Evolutionary conservation across 2,329 filamentous ascomycete genomes (phyloP).

Genomic region (Malbranchea zuffiana): DNA sequence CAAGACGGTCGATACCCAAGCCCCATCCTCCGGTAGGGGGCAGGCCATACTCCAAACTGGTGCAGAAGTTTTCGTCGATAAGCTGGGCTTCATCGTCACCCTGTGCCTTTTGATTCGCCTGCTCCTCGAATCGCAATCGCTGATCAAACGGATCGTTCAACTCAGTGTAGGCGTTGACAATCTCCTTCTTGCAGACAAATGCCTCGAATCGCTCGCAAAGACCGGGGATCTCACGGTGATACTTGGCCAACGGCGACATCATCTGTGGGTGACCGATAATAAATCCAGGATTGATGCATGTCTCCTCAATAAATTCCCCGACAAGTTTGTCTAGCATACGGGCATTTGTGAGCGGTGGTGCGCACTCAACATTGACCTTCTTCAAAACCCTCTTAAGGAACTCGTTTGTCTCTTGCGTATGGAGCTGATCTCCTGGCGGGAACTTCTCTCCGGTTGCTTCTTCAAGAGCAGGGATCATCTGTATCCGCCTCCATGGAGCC

Average conservation of each 20-base stretch:
- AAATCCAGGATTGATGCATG: constrained; percentile 85
- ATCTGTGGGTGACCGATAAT: constrained; percentile 73
- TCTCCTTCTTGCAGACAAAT: constrained; percentile 95
- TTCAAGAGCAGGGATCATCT: constrained; percentile 93
- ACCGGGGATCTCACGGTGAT: constrained; percentile 68
- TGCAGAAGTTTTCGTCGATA: constrained; percentile 91
- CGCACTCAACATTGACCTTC: constrained; percentile 84
- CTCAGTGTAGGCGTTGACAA: constrained; percentile 94
- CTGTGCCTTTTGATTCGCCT: constrained; percentile 88
- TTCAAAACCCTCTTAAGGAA: constrained; percentile 76
- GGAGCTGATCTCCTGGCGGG: constrained; percentile 75
- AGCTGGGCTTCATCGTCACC: constrained; percentile 95
- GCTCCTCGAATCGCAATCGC: constrained; percentile 82
- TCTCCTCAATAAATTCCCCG: constrained; percentile 90
- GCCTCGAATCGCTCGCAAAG: constrained; percentile 96
- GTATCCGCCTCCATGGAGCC: constrained; percentile 79
- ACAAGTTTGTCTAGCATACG: constrained; percentile 94
- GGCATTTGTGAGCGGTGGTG: constrained; percentile 81
- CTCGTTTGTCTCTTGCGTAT: constrained; percentile 77
- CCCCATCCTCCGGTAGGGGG: constrained; percentile 95
- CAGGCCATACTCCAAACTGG: constrained; percentile 76
- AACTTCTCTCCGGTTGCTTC: constrained; percentile 87
- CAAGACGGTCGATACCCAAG: constrained; percentile 86
- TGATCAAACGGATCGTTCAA: constrained; percentile 96
- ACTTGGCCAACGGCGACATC: constrained; percentile 96